phyloP scores from a whole-genome alignment of 2,329 filamentous ascomycete genomes.

The Verticillium dahliae region DNA sequence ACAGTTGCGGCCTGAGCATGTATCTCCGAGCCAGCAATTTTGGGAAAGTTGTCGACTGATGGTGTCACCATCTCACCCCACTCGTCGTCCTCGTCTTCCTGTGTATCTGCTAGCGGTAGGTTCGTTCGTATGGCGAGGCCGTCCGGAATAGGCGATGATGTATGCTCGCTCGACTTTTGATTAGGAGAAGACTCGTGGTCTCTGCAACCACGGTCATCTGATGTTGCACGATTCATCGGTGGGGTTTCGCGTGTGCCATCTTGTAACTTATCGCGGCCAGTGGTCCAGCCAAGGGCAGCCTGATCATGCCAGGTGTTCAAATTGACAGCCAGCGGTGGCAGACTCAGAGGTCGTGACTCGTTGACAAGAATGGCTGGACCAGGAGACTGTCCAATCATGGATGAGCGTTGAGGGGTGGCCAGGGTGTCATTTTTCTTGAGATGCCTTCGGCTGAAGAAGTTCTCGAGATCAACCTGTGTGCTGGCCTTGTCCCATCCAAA shows the following conservation, averaged over 20 bases:
- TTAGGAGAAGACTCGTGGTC: neutral
- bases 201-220: neutral
- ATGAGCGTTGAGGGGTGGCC: slow-evolving; percentile 14
- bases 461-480: slow-evolving; percentile 41
- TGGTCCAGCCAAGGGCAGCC: slow-evolving; percentile 24
- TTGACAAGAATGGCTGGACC: neutral
- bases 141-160: neutral
- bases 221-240: neutral
- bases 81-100: slow-evolving; percentile 44
- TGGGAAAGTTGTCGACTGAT: slow-evolving; percentile 14
- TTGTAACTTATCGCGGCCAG: neutral
- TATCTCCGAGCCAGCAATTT: neutral
- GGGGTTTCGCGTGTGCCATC: neutral
- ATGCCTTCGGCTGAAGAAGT: slow-evolving; percentile 31
- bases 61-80: slow-evolving; percentile 56
- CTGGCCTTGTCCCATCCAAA: slow-evolving; percentile 57
- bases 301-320: slow-evolving; percentile 4
- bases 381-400: neutral
- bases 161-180: neutral
- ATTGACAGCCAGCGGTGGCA: neutral
- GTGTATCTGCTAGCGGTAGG: slow-evolving; percentile 1
- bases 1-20: neutral
- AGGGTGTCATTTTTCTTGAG: neutral
- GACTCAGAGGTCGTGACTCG: slow-evolving; percentile 4
- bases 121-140: neutral